Percentiles rank a stretch among this genome's conserved stretches.
phyloP scores from a whole-genome alignment of 495 filamentous ascomycete species.

The Echria macrotheca region DNA sequence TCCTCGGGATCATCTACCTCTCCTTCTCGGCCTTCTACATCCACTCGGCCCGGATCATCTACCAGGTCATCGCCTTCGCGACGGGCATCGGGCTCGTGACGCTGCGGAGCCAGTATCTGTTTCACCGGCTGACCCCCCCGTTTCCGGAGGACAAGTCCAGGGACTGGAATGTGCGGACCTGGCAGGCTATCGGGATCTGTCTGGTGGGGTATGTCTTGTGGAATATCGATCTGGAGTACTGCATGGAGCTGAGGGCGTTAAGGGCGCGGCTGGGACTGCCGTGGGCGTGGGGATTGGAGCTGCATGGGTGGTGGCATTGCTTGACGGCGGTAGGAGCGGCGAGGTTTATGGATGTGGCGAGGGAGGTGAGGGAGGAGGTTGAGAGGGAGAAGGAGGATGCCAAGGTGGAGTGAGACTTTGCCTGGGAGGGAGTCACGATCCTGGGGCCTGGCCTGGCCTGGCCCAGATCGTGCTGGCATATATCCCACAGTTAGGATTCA shows the following conservation, averaged over 20 bases:
- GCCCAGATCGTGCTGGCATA: too few relatives aligned
- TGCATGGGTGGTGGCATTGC: constrained; percentile 60
- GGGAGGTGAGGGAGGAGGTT: constrained; percentile 10
- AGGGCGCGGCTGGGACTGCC: constrained; percentile 42
- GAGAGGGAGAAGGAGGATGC: not conserved
- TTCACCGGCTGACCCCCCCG: too few relatives aligned
- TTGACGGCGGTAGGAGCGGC: constrained; percentile 45
- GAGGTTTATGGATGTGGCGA: constrained; percentile 16
- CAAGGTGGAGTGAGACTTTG: too few relatives aligned
- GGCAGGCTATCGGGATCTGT: constrained; percentile 21
- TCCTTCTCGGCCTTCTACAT: constrained; percentile 33
- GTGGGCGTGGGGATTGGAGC: constrained; percentile 47
- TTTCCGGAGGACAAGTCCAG: too few relatives aligned
- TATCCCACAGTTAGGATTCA: too few relatives aligned
- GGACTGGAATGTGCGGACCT: constrained; percentile 1
- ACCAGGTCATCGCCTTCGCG: constrained; percentile 20
- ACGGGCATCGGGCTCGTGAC: constrained; percentile 7
- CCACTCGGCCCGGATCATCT: constrained; percentile 27
- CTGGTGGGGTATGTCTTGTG: constrained; percentile 41
- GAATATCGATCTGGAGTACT: constrained; percentile 44
- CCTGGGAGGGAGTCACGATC: too few relatives aligned
- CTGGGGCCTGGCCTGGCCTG: too few relatives aligned
- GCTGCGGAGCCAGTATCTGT: constrained; percentile 15
- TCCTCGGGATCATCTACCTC: constrained; percentile 16
- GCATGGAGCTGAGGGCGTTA: constrained; percentile 29